Conservation (phyloP, 1,284 basidiomycete genomes). For the Pascua sp. region DNA sequence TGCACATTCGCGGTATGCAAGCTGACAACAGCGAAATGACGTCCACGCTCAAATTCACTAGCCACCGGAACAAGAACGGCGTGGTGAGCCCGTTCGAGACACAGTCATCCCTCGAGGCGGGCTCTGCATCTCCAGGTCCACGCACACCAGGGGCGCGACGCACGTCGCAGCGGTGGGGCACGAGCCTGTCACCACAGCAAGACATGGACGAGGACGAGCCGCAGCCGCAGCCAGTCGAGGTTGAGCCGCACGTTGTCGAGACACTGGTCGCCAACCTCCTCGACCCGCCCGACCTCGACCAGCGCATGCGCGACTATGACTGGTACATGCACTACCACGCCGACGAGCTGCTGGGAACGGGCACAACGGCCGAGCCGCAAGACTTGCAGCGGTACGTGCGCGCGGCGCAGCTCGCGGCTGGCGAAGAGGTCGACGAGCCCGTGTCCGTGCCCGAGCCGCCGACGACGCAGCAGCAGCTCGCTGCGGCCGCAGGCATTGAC, state of each 20-base stretch:
- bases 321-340: constrained; percentile 56
- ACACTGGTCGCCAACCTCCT: constrained; percentile 62
- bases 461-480: neutral
- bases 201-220: constrained; percentile 1
- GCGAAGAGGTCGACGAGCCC: constrained; percentile 32
- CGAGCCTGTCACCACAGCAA: neutral
- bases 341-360: constrained; percentile 36
- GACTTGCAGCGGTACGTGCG: constrained; percentile 49
- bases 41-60: constrained; percentile 21
- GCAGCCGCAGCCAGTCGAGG: neutral
- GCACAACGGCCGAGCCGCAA: constrained; percentile 48
- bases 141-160: constrained; percentile 15
- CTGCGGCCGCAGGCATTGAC: neutral
- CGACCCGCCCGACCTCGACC: constrained; percentile 54
- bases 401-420: constrained; percentile 39
- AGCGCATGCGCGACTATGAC: constrained; percentile 68
- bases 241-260: constrained; percentile 49
- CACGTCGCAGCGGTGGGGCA: constrained; percentile 40
- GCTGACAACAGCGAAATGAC: constrained; percentile 18
- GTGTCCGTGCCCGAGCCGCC: neutral
- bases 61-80: constrained; percentile 35
- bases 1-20: neutral
- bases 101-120: neutral
- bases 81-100: constrained; percentile 43
- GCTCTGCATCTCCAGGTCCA: neutral